These are phyloP conservation scores for Westerdykella ornata DNA, from an alignment of 2,329 filamentous ascomycete species.

Conservation along the genomic window DNA sequence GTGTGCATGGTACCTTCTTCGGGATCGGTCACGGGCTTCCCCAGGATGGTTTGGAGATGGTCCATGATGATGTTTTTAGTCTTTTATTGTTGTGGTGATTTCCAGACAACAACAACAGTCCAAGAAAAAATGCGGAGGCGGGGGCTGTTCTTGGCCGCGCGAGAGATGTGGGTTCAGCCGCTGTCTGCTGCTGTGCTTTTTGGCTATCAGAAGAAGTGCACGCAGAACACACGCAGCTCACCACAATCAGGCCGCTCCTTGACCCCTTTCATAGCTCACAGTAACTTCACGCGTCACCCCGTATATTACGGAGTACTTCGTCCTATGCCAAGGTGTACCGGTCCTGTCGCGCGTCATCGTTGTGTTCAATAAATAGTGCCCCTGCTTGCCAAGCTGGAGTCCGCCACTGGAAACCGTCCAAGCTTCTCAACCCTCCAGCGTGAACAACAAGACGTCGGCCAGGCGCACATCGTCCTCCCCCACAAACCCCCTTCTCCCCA, in stretches of 20 bases:
- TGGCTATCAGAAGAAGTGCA: no score
- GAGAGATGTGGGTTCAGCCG: neutral
- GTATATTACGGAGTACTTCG: no score
- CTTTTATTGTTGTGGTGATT: no score
- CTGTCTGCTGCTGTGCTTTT: neutral
- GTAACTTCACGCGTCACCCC: no score
- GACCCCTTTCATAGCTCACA: no score
- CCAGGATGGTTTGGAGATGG: slow-evolving; percentile 40
- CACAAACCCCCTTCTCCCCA: slow-evolving; percentile 1
- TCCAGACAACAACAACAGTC: no score
- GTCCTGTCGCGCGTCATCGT: no score
- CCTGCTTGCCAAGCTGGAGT: slow-evolving; percentile 3
- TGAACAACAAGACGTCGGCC: no score
- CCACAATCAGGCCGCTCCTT: no score
- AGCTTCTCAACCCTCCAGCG: slow-evolving; percentile 4
- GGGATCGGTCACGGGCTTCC: slow-evolving; percentile 49
- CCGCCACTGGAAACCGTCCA: slow-evolving; percentile 3
- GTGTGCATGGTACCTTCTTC: slow-evolving; percentile 51
- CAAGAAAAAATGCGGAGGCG: slow-evolving; percentile 1
- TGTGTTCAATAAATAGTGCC: neutral
- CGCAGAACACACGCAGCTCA: neutral
- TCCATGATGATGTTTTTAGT: no score
- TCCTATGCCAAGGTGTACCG: no score
- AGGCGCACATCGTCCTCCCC: no score
- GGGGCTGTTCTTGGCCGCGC: slow-evolving; percentile 6